Conservation (phyloP, 2,329 filamentous ascomycete genomes). For the Cryphonectria parasitica region DNA sequence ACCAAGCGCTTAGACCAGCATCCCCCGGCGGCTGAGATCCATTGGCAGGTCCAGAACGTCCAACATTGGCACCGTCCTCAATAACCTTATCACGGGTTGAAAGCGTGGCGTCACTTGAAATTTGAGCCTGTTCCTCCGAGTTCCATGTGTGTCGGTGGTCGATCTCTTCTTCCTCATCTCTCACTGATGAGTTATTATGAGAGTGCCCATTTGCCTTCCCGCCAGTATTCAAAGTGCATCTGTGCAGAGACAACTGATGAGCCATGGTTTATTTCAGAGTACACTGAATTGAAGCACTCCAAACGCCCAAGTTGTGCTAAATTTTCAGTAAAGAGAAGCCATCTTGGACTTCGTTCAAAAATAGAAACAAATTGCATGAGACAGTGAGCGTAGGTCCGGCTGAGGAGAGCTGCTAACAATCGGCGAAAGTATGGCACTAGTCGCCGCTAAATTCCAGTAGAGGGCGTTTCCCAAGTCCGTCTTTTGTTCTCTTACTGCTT, state of each 20-base stretch:
- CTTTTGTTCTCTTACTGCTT: no score
- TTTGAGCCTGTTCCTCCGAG: background rate
- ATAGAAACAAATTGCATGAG: background rate
- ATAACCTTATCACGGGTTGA: background rate
- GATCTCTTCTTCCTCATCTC: background rate
- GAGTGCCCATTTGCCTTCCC: background rate
- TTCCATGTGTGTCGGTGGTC: background rate
- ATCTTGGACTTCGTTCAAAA: background rate
- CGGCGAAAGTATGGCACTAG: background rate
- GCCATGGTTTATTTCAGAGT: background rate
- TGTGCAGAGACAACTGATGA: background rate
- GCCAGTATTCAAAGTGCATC: background rate
- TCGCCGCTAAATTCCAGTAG: background rate
- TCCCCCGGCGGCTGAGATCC: background rate
- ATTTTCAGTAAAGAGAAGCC: background rate
- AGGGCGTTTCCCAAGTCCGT: background rate
- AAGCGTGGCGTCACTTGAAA: background rate
- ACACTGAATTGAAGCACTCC: background rate
- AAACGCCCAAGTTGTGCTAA: background rate
- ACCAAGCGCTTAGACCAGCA: constrained; percentile 1
- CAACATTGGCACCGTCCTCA: background rate
- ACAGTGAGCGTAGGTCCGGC: background rate
- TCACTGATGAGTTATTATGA: background rate
- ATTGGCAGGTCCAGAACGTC: background rate
- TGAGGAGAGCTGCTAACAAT: background rate